phyloP scores from a whole-genome alignment of 1,139 yeast species.

The Scheffersomyces illinoinensis region DNA sequence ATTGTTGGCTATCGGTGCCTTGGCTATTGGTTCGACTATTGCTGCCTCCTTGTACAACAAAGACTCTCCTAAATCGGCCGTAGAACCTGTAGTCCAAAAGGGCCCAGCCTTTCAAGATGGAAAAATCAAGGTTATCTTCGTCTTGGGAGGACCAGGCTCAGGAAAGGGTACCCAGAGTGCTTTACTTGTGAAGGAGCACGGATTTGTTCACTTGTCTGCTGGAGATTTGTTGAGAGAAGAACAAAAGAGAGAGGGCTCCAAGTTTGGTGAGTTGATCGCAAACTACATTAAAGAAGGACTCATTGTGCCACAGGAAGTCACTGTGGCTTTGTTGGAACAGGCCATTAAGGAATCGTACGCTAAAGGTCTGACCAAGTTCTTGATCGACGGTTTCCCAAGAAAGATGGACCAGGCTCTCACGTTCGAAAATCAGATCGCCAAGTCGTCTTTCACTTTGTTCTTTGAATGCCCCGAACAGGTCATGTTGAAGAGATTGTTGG shows the following conservation, averaged over 20 bases:
- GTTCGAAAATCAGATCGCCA: constrained; percentile 80
- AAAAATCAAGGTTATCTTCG: constrained; percentile 79
- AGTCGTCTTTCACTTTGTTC: constrained; percentile 77
- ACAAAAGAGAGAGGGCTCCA: constrained; percentile 78
- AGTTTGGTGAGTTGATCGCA: constrained; percentile 84
- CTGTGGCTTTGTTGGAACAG: constrained; percentile 77
- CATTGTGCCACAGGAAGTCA: constrained; percentile 95
- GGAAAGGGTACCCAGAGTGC: constrained; percentile 98
- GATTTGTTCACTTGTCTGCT: constrained; percentile 87
- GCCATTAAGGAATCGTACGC: constrained; percentile 63
- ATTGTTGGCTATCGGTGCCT: constrained; percentile 33
- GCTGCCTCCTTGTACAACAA: constrained; percentile 46
- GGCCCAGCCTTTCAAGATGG: constrained; percentile 55
- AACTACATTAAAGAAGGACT: constrained; percentile 81
- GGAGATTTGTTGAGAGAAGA: constrained; percentile 95
- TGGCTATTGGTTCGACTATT: constrained; percentile 50
- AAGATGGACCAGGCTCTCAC: constrained; percentile 97
- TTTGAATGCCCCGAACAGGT: constrained; percentile 92
- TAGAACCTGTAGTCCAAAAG: constrained; percentile 37
- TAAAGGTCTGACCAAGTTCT: constrained; percentile 59
- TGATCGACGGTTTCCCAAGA: constrained; percentile 96
- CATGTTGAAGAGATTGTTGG: constrained; percentile 81
- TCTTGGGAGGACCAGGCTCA: constrained; percentile 89
- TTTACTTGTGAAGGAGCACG: constrained; percentile 73
- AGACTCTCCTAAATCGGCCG: constrained; percentile 45